Evolutionary conservation across 164 flowering plant genomes (phyloP).

Genomic region (Sedum album): DNA sequence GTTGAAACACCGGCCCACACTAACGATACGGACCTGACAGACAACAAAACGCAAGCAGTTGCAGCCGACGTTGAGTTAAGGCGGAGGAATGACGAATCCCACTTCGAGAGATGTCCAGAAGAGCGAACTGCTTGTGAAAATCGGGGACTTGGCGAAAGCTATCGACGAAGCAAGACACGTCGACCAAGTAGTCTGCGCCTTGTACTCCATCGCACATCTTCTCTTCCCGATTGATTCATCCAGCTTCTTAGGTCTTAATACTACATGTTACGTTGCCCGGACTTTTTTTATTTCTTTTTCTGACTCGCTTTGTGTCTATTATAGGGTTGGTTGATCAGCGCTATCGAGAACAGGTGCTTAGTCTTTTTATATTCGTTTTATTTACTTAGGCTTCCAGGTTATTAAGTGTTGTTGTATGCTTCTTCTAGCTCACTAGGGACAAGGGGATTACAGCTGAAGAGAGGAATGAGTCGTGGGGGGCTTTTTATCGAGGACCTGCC

Average conservation of each 20-base stretch:
- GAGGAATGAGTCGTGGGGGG: constrained; percentile 43
- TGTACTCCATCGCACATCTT: constrained; percentile 62
- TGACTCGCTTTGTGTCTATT: too few relatives aligned
- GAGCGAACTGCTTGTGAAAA: constrained; percentile 35
- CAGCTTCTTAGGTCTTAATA: constrained; percentile 48
- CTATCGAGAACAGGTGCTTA: constrained; percentile 43
- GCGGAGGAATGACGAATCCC: constrained; percentile 5
- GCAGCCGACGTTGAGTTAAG: too few relatives aligned
- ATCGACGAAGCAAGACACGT: constrained; percentile 52
- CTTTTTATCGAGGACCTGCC: constrained; percentile 60
- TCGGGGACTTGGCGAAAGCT: constrained; percentile 40
- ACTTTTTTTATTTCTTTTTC: too few relatives aligned
- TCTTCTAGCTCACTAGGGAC: too few relatives aligned
- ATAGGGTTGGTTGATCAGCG: constrained; percentile 34
- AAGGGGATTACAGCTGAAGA: constrained; percentile 27
- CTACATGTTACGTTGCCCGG: too few relatives aligned
- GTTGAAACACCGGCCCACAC: too few relatives aligned
- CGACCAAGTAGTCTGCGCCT: constrained; percentile 59
- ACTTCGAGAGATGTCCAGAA: constrained; percentile 16
- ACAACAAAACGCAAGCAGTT: too few relatives aligned
- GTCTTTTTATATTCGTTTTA: too few relatives aligned
- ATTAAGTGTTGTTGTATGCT: too few relatives aligned
- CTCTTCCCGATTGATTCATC: constrained; percentile 71
- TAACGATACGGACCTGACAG: too few relatives aligned
- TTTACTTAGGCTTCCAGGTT: too few relatives aligned